Percentiles rank a stretch among this genome's conserved stretches.
Evolutionary conservation across 2,329 filamentous ascomycete species (phyloP).

Genomic region (Periconia sp.): DNA sequence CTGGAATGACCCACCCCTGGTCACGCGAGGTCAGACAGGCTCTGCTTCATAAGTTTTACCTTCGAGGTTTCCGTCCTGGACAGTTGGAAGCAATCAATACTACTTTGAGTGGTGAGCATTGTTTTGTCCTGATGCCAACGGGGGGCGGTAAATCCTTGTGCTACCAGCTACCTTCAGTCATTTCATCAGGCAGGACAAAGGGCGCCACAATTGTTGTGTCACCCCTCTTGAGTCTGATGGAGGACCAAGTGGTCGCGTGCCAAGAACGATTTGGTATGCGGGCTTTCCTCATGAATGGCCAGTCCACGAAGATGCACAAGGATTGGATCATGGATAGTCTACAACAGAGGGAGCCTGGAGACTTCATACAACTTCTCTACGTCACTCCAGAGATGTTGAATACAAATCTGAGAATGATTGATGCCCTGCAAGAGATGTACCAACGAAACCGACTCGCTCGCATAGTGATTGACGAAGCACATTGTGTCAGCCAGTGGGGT

Average conservation of each 20-base stretch:
- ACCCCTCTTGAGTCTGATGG: slow-evolving; percentile 91
- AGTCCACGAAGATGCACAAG: slow-evolving; percentile 66
- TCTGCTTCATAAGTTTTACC: slow-evolving; percentile 80
- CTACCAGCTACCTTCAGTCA: slow-evolving; percentile 89
- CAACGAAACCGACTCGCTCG: slow-evolving; percentile 73
- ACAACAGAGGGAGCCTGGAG: slow-evolving; percentile 65
- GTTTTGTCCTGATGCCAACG: slow-evolving; percentile 96
- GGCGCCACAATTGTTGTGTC: slow-evolving; percentile 96
- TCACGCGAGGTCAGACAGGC: slow-evolving; percentile 79
- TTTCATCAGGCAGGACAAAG: slow-evolving; percentile 75
- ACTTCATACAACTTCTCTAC: slow-evolving; percentile 83
- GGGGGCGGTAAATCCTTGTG: slow-evolving; percentile 96
- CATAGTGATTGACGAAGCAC: slow-evolving; percentile 97
- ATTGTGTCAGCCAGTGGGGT: slow-evolving; percentile 98
- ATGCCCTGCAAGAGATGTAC: slow-evolving; percentile 69
- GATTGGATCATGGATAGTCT: slow-evolving; percentile 67
- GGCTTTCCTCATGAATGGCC: slow-evolving; percentile 80
- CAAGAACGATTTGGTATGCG: slow-evolving; percentile 68
- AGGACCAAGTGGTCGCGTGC: slow-evolving; percentile 90
- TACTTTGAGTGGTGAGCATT: slow-evolving; percentile 82
- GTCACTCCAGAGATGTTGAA: slow-evolving; percentile 96
- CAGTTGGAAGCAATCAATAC: slow-evolving; percentile 96
- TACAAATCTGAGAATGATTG: slow-evolving; percentile 72
- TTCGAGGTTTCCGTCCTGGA: slow-evolving; percentile 85
- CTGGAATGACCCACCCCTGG: slow-evolving; percentile 61